phyloP scores from a whole-genome alignment of 345 rosid genomes.

The Hevea brasiliensis region DNA sequence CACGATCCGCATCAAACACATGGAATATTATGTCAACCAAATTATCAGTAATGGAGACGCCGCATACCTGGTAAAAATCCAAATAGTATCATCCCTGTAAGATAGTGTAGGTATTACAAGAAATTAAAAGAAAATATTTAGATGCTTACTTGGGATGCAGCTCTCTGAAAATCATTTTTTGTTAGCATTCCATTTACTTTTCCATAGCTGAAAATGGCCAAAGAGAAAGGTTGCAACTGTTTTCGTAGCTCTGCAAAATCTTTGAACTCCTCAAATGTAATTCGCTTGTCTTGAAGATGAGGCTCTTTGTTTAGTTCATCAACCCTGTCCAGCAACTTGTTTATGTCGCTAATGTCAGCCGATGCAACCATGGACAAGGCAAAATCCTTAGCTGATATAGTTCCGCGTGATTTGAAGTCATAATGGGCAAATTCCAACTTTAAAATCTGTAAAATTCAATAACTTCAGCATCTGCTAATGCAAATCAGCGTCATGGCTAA shows the following conservation, averaged over 20 bases:
- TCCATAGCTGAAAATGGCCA: constrained; percentile 36
- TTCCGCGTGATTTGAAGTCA: constrained; percentile 22
- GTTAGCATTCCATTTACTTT: constrained; percentile 25
- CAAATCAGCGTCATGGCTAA: not conserved
- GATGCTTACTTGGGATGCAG: constrained; percentile 24
- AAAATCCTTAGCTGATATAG: constrained; percentile 27
- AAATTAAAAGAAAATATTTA: not conserved
- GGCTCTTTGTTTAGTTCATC: constrained; percentile 21
- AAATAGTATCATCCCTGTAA: not conserved
- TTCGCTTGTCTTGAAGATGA: constrained; percentile 10
- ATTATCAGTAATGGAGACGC: constrained; percentile 29
- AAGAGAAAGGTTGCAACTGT: constrained; percentile 22
- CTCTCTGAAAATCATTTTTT: constrained; percentile 29
- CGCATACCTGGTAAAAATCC: constrained; percentile 24
- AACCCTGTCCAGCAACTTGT: constrained; percentile 29
- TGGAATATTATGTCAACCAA: constrained; percentile 28
- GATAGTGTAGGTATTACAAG: too few relatives aligned
- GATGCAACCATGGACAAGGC: constrained; percentile 33
- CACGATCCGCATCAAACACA: constrained; percentile 28
- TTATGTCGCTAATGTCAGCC: constrained; percentile 24
- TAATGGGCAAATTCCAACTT: constrained; percentile 30
- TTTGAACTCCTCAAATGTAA: constrained; percentile 28
- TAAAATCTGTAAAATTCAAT: constrained; percentile 19
- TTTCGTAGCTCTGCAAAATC: constrained; percentile 24
- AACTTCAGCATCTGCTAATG: not conserved